Percentiles rank a stretch among this genome's conserved stretches.
Evolutionary conservation across 208 protist species (phyloP).

Genomic region (Wallacemonas rigidus): DNA sequence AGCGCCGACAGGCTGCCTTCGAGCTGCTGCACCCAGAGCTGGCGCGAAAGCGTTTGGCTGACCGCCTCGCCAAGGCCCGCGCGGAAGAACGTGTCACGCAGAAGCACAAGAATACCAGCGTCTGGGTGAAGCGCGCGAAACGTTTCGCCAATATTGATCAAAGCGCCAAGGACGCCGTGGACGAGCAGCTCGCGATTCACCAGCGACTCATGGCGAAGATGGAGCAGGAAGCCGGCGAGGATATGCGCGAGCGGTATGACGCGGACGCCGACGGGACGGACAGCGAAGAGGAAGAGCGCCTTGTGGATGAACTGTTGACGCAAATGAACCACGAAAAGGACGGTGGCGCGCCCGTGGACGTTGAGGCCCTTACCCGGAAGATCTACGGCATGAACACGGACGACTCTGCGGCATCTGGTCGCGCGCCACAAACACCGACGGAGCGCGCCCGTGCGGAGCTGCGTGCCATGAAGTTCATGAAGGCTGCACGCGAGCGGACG

Average conservation of each 20-base stretch:
- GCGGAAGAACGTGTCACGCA: conserved; percentile 88
- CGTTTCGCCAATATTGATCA: conserved; percentile 78
- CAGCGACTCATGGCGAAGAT: conserved; percentile 90
- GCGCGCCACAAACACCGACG: conserved; percentile 34
- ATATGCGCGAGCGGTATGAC: conserved; percentile 61
- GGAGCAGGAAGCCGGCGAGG: conserved; percentile 84
- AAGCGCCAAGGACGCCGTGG: conserved; percentile 84
- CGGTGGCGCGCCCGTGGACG: conserved; percentile 14
- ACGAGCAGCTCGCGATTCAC: conserved; percentile 84
- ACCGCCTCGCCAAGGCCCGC: conserved; percentile 80
- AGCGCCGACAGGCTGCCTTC: conserved; percentile 79
- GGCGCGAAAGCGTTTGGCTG: conserved; percentile 68
- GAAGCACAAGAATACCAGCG: conserved; percentile 93
- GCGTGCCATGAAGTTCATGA: conserved; percentile 88
- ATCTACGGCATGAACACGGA: conserved; percentile 12
- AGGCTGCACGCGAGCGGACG: conserved; percentile 65
- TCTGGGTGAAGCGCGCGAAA: conserved; percentile 91
- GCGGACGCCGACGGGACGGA: conserved; percentile 30
- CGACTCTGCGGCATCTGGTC: conserved; percentile 12
- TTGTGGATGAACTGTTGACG: conserved; percentile 79
- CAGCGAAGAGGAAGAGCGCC: conserved; percentile 70
- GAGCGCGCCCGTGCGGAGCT: conserved; percentile 72
- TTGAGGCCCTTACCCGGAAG: conserved; percentile 15
- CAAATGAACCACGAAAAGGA: conserved; percentile 39
- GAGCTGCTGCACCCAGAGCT: conserved; percentile 89